phyloP scores from a whole-genome alignment of 75 land plant species.

The Azolla pinnata region DNA sequence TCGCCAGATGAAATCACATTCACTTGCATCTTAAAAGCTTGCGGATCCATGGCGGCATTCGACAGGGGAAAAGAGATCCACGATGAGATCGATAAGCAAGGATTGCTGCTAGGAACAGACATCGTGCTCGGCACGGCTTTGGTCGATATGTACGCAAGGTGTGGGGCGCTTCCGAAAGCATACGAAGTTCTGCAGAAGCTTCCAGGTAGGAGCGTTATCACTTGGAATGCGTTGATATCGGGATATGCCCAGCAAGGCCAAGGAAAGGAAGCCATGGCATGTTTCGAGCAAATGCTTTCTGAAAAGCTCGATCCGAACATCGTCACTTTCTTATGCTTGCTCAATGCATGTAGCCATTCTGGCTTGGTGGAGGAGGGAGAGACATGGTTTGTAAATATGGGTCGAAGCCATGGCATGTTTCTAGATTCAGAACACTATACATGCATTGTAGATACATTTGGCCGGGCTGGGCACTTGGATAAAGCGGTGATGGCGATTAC shows the following conservation, averaged over 20 bases:
- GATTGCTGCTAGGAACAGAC: conserved; percentile 10
- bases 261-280: conserved; percentile 23
- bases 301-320: conserved; percentile 17
- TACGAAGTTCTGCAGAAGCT: conserved; percentile 22
- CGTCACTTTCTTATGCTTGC: conserved; percentile 19
- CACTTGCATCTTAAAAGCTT: conserved; percentile 22
- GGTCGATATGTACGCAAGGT: conserved; percentile 40
- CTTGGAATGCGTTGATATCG: conserved; percentile 39
- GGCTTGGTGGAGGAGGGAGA: conserved; percentile 31
- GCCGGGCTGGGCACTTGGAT: conserved; percentile 30
- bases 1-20: conserved; percentile 21
- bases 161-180: conserved; percentile 30
- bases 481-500: conserved; percentile 18
- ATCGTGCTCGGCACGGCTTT: conserved; percentile 31
- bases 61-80: conserved; percentile 38
- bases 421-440: conserved; percentile 39
- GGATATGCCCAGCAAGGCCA: conserved; percentile 18
- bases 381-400: neutral
- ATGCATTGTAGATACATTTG: conserved; percentile 27
- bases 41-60: conserved; percentile 23
- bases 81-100: conserved; percentile 16
- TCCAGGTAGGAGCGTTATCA: conserved; percentile 16
- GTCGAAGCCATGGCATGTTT: conserved; percentile 12
- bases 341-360: conserved; percentile 21
- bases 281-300: conserved; percentile 20